These are phyloP conservation scores for Paramecium biaurelia DNA, from an alignment of 73 alveolate genomes.

Conservation along the genomic window DNA sequence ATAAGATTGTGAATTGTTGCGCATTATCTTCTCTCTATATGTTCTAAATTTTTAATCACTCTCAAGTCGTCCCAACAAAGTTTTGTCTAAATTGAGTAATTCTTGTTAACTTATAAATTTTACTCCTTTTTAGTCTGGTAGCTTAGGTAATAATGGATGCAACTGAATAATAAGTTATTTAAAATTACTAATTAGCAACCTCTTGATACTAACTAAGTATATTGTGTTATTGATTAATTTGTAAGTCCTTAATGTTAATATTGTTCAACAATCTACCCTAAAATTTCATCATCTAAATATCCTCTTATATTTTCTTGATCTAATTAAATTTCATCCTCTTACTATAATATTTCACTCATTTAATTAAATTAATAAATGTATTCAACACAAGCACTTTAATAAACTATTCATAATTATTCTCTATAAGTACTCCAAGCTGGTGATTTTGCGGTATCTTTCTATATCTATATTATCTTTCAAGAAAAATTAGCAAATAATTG, in stretches of 20 bases:
- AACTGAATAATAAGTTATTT: neutral
- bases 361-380: constrained; percentile 3
- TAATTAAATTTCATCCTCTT: neutral
- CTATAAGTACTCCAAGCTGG: neutral
- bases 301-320: neutral
- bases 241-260: neutral
- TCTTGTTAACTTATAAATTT: constrained; percentile 11
- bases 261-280: neutral
- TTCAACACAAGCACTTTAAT: neutral
- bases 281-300: neutral
- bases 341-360: neutral
- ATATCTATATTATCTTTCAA: neutral
- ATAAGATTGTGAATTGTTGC: neutral
- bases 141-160: constrained; percentile 19
- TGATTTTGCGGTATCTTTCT: neutral
- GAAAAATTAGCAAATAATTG: neutral
- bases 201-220: neutral
- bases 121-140: neutral
- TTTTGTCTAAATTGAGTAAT: neutral
- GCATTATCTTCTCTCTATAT: neutral
- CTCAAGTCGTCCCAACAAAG: neutral
- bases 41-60: neutral
- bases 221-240: neutral
- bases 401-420: neutral
- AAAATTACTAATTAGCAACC: constrained; percentile 1